phyloP scores from a whole-genome alignment of 805 yeast species.

The Saturnispora bothae region DNA sequence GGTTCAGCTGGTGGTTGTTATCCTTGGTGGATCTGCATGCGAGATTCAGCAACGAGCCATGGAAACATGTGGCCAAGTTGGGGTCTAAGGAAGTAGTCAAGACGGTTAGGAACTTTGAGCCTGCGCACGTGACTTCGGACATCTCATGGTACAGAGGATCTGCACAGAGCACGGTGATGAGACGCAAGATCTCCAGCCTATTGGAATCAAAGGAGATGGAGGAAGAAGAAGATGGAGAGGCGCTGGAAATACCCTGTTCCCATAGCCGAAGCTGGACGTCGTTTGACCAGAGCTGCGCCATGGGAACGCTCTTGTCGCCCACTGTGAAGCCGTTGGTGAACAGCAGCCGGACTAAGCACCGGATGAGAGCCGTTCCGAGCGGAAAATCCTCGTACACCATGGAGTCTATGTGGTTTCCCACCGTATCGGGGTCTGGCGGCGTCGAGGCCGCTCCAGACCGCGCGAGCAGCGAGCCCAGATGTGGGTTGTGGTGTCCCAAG shows the following conservation, averaged over 20 bases:
- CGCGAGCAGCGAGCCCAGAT: not conserved
- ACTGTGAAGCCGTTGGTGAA: constrained; percentile 51
- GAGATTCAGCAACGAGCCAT: constrained; percentile 63
- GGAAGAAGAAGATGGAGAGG: constrained; percentile 21
- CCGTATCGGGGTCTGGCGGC: not conserved
- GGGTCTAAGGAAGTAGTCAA: constrained; percentile 42
- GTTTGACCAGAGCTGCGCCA: constrained; percentile 12
- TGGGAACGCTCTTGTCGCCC: constrained; percentile 12
- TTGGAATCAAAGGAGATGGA: constrained; percentile 44
- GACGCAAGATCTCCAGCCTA: constrained; percentile 55
- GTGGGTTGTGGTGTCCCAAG: not conserved
- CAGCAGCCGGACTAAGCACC: constrained; percentile 34
- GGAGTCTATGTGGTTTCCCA: not conserved
- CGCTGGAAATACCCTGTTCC: constrained; percentile 71
- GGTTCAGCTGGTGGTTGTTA: constrained; percentile 12
- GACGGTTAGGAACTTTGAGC: constrained; percentile 52
- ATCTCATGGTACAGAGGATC: constrained; percentile 46
- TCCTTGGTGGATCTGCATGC: constrained; percentile 39
- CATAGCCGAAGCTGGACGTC: constrained; percentile 41
- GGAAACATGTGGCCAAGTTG: constrained; percentile 36
- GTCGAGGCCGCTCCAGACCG: not conserved
- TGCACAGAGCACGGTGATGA: constrained; percentile 53
- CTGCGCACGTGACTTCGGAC: constrained; percentile 36
- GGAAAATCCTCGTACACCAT: constrained; percentile 16
- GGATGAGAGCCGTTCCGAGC: constrained; percentile 30